Percentiles rank a stretch among this genome's conserved stretches.
Conservation (phyloP, 192 early-diverging fungal genomes). For the Coemansia sp. region DNA sequence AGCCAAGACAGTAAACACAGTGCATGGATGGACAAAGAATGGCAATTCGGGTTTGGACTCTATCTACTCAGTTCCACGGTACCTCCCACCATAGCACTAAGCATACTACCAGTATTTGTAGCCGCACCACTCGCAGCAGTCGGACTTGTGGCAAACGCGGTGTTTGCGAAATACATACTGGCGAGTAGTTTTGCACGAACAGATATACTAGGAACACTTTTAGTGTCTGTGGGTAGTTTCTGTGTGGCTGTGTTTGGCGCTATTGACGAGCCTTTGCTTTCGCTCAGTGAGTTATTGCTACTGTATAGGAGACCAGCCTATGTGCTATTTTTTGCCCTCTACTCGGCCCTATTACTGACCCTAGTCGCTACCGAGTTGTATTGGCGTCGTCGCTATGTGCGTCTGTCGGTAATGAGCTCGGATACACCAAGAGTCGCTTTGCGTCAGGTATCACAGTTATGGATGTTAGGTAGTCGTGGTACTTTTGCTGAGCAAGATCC, state of each 20-base stretch:
- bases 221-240: constrained; percentile 66
- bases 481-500: background rate
- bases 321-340: constrained; percentile 64
- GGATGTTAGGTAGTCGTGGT: background rate
- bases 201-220: constrained; percentile 64
- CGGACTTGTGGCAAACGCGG: constrained; percentile 73
- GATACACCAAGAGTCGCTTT: constrained; percentile 16
- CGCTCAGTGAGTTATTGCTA: constrained; percentile 64
- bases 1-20: constrained; percentile 8
- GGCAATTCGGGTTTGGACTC: constrained; percentile 66
- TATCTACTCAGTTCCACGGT: constrained; percentile 71
- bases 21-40: constrained; percentile 58
- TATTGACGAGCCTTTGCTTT: constrained; percentile 70
- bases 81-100: constrained; percentile 71
- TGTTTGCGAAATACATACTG: constrained; percentile 67
- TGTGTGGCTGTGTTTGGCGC: constrained; percentile 73
- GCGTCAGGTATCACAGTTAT: constrained; percentile 1
- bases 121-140: constrained; percentile 75
- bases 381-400: constrained; percentile 39
- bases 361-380: constrained; percentile 50
- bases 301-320: constrained; percentile 69
- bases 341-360: constrained; percentile 54
- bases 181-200: constrained; percentile 64
- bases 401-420: background rate
- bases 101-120: constrained; percentile 75